Evolutionary conservation across 768 basidiomycete species (phyloP).

Genomic region (Vararia minispora): DNA sequence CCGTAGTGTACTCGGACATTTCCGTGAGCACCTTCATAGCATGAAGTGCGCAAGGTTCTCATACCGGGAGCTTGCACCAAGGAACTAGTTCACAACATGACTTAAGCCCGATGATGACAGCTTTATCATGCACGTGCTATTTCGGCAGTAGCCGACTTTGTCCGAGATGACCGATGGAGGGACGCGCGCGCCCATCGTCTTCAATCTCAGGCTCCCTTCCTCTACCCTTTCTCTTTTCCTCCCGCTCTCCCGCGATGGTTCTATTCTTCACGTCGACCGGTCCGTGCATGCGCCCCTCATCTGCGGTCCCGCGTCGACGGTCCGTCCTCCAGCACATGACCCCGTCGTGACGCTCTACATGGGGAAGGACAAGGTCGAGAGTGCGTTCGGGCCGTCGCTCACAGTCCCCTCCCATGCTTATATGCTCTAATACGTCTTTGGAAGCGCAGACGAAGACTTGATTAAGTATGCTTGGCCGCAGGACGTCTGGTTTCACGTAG

Average conservation of each 20-base stretch:
- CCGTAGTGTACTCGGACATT: no score
- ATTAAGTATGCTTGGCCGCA: constrained; percentile 88
- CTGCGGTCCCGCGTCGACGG: neutral
- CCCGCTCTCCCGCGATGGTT: constrained; percentile 7
- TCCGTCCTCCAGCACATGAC: constrained; percentile 30
- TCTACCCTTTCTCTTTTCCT: no score
- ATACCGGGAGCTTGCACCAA: no score
- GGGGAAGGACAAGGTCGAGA: constrained; percentile 96
- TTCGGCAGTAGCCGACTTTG: no score
- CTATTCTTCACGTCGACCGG: constrained; percentile 15
- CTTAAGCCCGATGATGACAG: no score
- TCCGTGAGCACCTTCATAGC: no score
- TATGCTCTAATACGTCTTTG: neutral
- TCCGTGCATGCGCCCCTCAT: neutral
- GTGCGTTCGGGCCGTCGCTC: constrained; percentile 32
- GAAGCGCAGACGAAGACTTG: constrained; percentile 74
- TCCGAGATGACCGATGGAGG: no score
- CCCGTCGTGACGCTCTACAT: constrained; percentile 78
- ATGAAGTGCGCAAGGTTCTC: no score
- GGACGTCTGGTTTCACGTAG: constrained; percentile 94
- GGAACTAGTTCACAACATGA: no score
- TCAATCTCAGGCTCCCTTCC: no score
- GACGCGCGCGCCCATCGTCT: no score
- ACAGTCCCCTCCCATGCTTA: neutral
- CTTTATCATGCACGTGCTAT: no score